A percentile compares a stretch with the other conserved stretches of the same genome.
These are phyloP conservation scores for Spatholobus suberectus DNA, from an alignment of 306 rosid genomes.

Conservation along the genomic window DNA sequence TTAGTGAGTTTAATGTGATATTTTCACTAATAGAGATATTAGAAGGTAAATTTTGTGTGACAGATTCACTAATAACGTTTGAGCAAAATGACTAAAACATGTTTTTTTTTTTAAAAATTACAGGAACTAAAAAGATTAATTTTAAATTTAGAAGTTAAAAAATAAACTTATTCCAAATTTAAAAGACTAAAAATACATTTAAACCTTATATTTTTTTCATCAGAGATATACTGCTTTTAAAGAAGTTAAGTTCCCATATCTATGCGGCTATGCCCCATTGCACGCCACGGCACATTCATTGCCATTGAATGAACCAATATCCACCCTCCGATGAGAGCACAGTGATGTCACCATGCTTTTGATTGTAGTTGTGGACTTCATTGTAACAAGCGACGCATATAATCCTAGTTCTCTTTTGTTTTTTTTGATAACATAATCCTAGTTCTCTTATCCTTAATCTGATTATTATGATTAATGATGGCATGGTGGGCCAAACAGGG, in stretches of 20 bases:
- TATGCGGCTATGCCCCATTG: not conserved
- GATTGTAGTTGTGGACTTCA: not conserved
- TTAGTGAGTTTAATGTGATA: no score
- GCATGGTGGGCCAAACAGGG: conserved; percentile 41
- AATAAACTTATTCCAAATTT: no score
- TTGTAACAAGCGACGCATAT: not conserved
- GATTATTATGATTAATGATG: not conserved
- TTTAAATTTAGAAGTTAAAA: no score
- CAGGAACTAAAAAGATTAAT: no score
- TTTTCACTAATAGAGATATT: no score
- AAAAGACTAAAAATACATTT: no score
- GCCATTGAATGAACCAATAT: not conserved
- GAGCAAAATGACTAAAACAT: no score
- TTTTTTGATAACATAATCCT: no score
- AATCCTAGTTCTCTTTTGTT: not conserved
- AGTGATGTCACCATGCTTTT: conserved; percentile 35
- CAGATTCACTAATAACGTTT: no score
- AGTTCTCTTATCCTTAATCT: conserved; percentile 1
- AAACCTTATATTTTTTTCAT: no score
- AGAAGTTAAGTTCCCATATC: not conserved
- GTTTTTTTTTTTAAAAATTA: no score
- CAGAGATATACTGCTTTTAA: not conserved
- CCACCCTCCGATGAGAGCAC: not conserved
- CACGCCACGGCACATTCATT: not conserved
- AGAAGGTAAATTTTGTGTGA: no score